Percentiles rank a stretch among this genome's conserved stretches.
Conservation (phyloP, 805 yeast species). For the Zygotorulaspora danielsina region DNA sequence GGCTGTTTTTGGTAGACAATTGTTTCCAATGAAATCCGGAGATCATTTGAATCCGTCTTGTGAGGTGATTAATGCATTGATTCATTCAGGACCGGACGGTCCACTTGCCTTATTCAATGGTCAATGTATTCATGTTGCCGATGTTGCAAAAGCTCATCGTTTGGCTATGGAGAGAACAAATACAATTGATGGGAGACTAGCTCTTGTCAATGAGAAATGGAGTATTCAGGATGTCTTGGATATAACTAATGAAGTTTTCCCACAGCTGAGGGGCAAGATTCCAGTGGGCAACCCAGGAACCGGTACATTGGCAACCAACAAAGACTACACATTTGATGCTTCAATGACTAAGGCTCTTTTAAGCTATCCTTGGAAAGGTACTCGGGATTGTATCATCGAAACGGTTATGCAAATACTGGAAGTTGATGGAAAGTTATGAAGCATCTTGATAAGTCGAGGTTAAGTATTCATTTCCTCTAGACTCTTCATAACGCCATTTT, state of each 20-base stretch:
- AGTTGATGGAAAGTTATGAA: too few relatives aligned
- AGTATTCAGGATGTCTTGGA: slow-evolving; percentile 17
- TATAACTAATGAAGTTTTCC: slow-evolving; percentile 38
- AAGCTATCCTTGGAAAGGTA: slow-evolving; percentile 22
- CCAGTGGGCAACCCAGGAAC: slow-evolving; percentile 40
- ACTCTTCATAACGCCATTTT: too few relatives aligned
- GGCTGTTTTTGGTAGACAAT: slow-evolving; percentile 48
- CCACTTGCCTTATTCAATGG: slow-evolving; percentile 40
- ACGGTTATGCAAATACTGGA: slow-evolving; percentile 28
- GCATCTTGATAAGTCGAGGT: too few relatives aligned
- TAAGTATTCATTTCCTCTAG: too few relatives aligned
- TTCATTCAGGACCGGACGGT: slow-evolving; percentile 31
- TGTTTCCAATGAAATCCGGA: slow-evolving; percentile 37
- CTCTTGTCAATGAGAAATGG: slow-evolving; percentile 13
- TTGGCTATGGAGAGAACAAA: slow-evolving; percentile 39
- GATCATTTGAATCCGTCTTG: slow-evolving; percentile 36
- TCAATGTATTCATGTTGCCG: slow-evolving; percentile 52
- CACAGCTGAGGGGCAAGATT: slow-evolving; percentile 43
- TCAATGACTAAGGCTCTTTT: slow-evolving; percentile 21
- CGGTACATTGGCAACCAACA: slow-evolving; percentile 8
- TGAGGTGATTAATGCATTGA: slow-evolving; percentile 36
- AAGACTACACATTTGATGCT: slow-evolving; percentile 14
- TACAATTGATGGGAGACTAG: slow-evolving; percentile 32
- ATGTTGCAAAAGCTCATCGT: slow-evolving; percentile 53
- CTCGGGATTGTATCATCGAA: slow-evolving; percentile 23